Evolutionary conservation across 345 rosid genomes (phyloP), one percentile per base, ranked within the genome.

Genomic region (Hirschfeldia incana): DNA sequence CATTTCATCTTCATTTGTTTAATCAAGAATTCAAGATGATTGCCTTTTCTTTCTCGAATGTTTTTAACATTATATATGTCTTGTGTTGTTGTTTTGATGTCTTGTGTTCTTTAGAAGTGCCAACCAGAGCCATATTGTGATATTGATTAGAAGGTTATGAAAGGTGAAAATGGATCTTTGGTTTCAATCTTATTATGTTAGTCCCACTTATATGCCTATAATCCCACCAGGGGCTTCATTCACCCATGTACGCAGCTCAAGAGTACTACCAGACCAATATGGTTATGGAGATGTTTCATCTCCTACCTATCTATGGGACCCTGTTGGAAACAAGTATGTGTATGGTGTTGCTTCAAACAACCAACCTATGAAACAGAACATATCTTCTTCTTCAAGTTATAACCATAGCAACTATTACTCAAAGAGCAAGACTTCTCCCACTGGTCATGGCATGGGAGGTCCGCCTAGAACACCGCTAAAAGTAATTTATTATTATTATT

Each of bases 121-220:
- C 64, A 59, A 11, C 60, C 85, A 8, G 85, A 84, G 70, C 78
- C 82, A 39, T 68, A 80, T 70, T 73, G 70, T 65, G 21, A 64
- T 67, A 36, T 44, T 67, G 64, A 53, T 77, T 73, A 33, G 0
- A 63, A 88, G 89, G 89, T 80, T 29, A 69, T 83, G 79, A 84
- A 84, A 78, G 81, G 87, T 16, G 88, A 86, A 53, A 84, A 87
- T 83, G 91, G 89, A 39, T 84, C 87, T 71, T 78, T 86, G 59
- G 69, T 77, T 67, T 74, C 88, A 82, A 75, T 69, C 85, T 60
- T 87, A 80, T 70, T 81, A 78, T 82, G 55, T 76, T 65, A 81
- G 81, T 46, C 42, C 62, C 15, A 69, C 83, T 44, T 86, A 78
- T 67, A 49, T 78, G 75, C 86, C 88, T 30, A 64, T 85, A 73